Evolutionary conservation across 1,284 basidiomycete genomes (phyloP).

Genomic region (Trichosporon sp.): DNA sequence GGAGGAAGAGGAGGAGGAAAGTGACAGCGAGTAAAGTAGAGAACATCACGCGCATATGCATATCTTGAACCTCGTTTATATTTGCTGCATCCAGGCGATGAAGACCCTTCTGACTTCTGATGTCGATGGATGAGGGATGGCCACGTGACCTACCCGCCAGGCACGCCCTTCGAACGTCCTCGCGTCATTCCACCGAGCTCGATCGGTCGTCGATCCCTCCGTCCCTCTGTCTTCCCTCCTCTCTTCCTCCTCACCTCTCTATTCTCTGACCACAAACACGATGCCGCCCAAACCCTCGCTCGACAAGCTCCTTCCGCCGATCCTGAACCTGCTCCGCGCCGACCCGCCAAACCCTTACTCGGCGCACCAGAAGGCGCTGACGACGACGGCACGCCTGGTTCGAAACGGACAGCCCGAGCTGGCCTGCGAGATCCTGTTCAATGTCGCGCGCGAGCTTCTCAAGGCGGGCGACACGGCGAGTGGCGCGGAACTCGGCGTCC

Average conservation of each 20-base stretch:
- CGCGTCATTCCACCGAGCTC: constrained; percentile 7
- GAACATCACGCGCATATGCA: not conserved
- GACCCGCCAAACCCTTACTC: constrained; percentile 68
- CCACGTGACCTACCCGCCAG: constrained; percentile 14
- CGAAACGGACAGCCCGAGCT: constrained; percentile 76
- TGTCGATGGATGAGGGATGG: not conserved
- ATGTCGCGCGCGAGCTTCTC: constrained; percentile 76
- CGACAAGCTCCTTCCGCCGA: constrained; percentile 53
- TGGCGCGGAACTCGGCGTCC: constrained; percentile 76
- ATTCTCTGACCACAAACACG: constrained; percentile 15
- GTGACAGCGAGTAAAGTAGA: not conserved
- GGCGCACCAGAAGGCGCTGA: constrained; percentile 91
- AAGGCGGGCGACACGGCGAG: constrained; percentile 85
- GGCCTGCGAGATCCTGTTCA: constrained; percentile 85
- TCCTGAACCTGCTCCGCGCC: constrained; percentile 47
- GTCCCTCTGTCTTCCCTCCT: not conserved
- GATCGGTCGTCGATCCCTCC: not conserved
- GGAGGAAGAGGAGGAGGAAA: constrained; percentile 20
- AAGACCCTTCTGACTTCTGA: too few relatives aligned
- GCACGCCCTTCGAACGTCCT: constrained; percentile 4
- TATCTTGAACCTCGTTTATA: not conserved
- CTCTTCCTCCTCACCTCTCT: not conserved
- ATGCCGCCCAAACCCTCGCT: constrained; percentile 53
- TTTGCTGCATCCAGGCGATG: too few relatives aligned
- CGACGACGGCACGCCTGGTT: constrained; percentile 81